These are phyloP conservation scores for Lactarius quietus DNA, from an alignment of 768 basidiomycete species.

Conservation along the genomic window DNA sequence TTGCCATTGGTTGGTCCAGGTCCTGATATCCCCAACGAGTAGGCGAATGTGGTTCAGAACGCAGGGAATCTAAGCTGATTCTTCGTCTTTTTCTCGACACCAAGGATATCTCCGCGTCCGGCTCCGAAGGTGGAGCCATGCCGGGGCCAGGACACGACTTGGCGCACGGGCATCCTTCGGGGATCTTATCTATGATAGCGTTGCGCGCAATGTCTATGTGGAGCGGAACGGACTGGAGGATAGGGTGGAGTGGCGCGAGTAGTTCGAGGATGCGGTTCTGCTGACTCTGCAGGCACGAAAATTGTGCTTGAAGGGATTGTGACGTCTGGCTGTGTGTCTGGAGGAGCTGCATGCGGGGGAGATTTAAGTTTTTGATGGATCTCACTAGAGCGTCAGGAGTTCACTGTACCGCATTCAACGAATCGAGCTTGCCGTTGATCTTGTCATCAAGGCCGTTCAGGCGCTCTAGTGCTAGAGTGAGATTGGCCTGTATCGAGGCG, in stretches of 20 bases:
- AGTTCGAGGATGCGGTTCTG: slow-evolving; percentile 53
- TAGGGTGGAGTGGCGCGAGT: slow-evolving; percentile 56
- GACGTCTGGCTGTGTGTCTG: slow-evolving; percentile 14
- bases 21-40: background rate
- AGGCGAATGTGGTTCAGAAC: background rate
- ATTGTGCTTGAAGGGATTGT: slow-evolving; percentile 23
- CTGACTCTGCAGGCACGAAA: slow-evolving; percentile 42
- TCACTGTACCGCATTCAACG: slow-evolving; percentile 19
- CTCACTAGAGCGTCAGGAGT: background rate
- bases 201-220: slow-evolving; percentile 44
- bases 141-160: background rate
- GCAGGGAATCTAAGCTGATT: background rate
- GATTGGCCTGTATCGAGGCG: slow-evolving; percentile 22
- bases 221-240: slow-evolving; percentile 54
- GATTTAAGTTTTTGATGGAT: background rate
- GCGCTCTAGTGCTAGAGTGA: slow-evolving; percentile 21
- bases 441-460: slow-evolving; percentile 30
- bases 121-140: background rate
- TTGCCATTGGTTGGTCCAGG: background rate
- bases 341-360: slow-evolving; percentile 15
- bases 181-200: slow-evolving; percentile 29
- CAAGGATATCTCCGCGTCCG: background rate
- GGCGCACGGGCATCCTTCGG: slow-evolving; percentile 11
- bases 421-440: slow-evolving; percentile 25
- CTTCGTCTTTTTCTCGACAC: slow-evolving; percentile 14